Percentiles rank a stretch among this genome's conserved stretches.
These are phyloP conservation scores for Tilletia walkeri DNA, from an alignment of 1,284 basidiomycete species.

Conservation along the genomic window DNA sequence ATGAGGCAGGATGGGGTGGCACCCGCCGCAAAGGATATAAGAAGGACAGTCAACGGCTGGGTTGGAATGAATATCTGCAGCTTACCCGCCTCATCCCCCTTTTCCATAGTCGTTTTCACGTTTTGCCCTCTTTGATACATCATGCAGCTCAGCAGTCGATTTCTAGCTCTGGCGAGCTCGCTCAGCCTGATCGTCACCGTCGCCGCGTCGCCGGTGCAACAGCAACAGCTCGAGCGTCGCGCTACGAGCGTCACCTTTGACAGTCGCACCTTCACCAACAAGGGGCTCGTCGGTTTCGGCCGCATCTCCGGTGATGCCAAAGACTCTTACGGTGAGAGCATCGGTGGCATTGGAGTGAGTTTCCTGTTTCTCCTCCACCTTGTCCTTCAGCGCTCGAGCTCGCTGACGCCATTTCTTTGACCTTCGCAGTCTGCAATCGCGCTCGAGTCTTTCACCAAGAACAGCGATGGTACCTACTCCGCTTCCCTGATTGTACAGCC, in stretches of 20 bases:
- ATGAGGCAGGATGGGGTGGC: too few species aligned
- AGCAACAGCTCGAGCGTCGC: not conserved
- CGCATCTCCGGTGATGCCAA: slow-evolving; percentile 42
- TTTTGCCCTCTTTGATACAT: not conserved
- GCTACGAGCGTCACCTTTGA: slow-evolving; percentile 19
- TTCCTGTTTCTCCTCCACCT: slow-evolving; percentile 16
- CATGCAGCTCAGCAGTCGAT: slow-evolving; percentile 4
- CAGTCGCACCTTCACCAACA: slow-evolving; percentile 40
- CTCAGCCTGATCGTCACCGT: slow-evolving; percentile 2
- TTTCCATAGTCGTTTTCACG: too few species aligned
- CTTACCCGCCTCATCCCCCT: too few species aligned
- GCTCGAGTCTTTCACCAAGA: not conserved
- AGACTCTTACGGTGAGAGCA: slow-evolving; percentile 53
- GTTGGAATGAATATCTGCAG: too few species aligned
- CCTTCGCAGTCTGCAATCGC: slow-evolving; percentile 2
- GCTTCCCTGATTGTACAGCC: not conserved
- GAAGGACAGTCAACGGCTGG: too few species aligned
- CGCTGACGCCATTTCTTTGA: not conserved
- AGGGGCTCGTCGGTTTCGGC: slow-evolving; percentile 56
- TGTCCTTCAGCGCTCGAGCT: slow-evolving; percentile 21
- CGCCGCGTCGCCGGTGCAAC: not conserved
- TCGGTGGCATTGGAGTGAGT: slow-evolving; percentile 52
- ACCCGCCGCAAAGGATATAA: too few species aligned
- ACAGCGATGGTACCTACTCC: slow-evolving; percentile 4
- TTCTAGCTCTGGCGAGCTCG: slow-evolving; percentile 4